A percentile compares a stretch with the other conserved stretches of the same genome.
phyloP scores from a whole-genome alignment of 1,284 basidiomycete genomes.

The Boletellus sp. region DNA sequence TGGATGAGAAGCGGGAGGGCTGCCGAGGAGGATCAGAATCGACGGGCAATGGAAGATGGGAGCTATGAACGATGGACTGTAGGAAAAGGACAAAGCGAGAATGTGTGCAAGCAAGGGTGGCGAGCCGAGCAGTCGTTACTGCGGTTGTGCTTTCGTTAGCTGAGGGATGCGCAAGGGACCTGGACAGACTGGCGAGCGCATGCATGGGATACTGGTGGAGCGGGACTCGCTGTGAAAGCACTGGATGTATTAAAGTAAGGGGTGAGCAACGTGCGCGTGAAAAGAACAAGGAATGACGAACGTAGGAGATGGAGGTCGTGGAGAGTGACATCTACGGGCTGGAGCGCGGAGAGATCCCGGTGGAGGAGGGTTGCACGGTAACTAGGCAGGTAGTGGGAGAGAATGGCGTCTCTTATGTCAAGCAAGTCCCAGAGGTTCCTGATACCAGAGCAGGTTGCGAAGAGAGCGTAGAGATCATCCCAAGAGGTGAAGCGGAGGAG shows the following conservation, averaged over 20 bases:
- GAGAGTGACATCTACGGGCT: constrained; percentile 50
- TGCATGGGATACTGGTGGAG: constrained; percentile 59
- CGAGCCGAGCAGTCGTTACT: constrained; percentile 38
- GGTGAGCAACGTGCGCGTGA: constrained; percentile 10
- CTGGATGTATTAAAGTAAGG: constrained; percentile 34
- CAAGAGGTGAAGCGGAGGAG: constrained; percentile 48
- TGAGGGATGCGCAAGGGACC: constrained; percentile 29
- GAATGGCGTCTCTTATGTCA: constrained; percentile 47
- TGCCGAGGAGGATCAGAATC: constrained; percentile 38
- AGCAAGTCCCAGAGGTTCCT: constrained; percentile 43
- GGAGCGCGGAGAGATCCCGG: constrained; percentile 39
- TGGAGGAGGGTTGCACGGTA: constrained; percentile 45
- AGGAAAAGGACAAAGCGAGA: constrained; percentile 71
- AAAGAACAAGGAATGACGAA: constrained; percentile 37
- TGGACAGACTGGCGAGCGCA: constrained; percentile 50
- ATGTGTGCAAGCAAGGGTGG: constrained; percentile 54
- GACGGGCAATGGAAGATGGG: constrained; percentile 39
- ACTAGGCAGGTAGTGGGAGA: constrained; percentile 57
- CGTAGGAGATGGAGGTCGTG: constrained; percentile 59
- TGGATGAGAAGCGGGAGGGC: constrained; percentile 23
- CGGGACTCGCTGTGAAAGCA: constrained; percentile 57
- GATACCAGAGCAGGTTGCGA: constrained; percentile 45
- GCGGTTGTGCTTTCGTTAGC: constrained; percentile 32
- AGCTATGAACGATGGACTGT: constrained; percentile 66
- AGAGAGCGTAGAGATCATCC: constrained; percentile 52